Base-by-base conservation (phyloP, 768 basidiomycete genomes). In the Lentinula sp. region DNA sequence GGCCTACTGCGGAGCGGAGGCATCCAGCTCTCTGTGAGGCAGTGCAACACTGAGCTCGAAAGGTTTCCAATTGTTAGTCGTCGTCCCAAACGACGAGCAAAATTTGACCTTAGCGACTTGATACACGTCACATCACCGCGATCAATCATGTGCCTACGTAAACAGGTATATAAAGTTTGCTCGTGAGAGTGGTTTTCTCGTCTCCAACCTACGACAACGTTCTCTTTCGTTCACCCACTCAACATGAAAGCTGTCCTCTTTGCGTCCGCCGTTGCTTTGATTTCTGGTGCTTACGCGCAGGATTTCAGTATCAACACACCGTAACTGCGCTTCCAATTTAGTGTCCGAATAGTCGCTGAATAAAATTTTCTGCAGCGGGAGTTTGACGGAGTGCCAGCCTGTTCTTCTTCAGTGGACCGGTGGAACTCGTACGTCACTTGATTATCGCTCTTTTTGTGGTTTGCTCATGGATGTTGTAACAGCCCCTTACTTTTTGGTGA, bases 401-500 rank as follows among this genome's bases (percentile, higher is more conserved):
- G 70, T 80, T 32, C 70, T 75, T 13, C 40, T 92, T 50, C 55
- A 68, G 32, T 91, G 84, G 84, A 9, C 37, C n/a, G 84, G 82
- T 63, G 88, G 88, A 71, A 67, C 63, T 9, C 18, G 88, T 87
- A 67, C 62, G 86, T 75, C 5, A 51, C 62, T 39, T 46, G 39
- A 1, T 16, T 23, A 34, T 57, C 50, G 37, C 48, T 32, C 9
- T 60, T 9, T 59, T 61, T 39, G 71, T 62, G n/a, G 67, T 46
- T 3, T 39, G 18, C 54, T 56, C 56, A 57, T 42, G 32, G 23
- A 42, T 34, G 34, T 28, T 23, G 16, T 21, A 48, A 7, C 59
- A 90, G 87, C 72, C 39, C 86, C 88, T 37, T 90, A 79, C 78
- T 82, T 74, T 66, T 65, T 89, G 78, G 89, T 90, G 71, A 57